Evolutionary conservation across 495 filamentous ascomycete species (phyloP), one percentile per base, ranked within the genome.

Genomic region (Hypomontagnella monticulosa): DNA sequence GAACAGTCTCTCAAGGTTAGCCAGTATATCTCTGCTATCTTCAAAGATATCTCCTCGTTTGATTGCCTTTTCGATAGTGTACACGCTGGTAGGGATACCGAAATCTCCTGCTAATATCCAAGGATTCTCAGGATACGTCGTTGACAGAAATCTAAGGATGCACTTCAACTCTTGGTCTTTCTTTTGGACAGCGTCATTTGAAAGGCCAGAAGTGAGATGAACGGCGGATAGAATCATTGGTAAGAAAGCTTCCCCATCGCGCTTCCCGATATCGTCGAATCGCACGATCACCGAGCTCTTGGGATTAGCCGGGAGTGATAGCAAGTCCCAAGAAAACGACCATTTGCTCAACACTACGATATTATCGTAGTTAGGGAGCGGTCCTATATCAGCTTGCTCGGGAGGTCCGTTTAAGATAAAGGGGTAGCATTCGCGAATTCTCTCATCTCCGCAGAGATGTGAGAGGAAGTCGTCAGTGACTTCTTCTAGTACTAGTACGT

Each of bases 61-160:
- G 16, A 83, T 44, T 7, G 83, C 83, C 6, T 62, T 71, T n/a
- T 82, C 70, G 51, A 87, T 80, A 4, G 80, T 79, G 42, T 76
- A 75, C 27, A 71, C 63, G 0, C 85, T 87, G 4, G 82, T 85
- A 4, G 79, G 72, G 14, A 87, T 67, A 55, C 87, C 87, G 71
- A 86, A 85, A 66, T 87, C 85, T 1, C 86, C 86, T 1, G 80
- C 84, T 27, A 88, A 54, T 38, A 87, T 76, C 76, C 79, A 85
- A 16, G 78, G 72, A 56, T 79, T 75, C 0, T 48, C 27, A 19
- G 70, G 51, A 43, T 83, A 78, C 2, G 40, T 40, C 1, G 46
- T 40, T 1, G 64, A 66, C 10, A 87, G 57, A 61, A 84, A 75
- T n/a, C 53, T 57, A 8, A 81, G 61, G 10, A 86, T 23, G 33